A percentile compares a stretch with the other conserved stretches of the same genome.
Evolutionary conservation across 352 stramenopile species (phyloP).

Genomic region (Globisporangium acanthophoron): DNA sequence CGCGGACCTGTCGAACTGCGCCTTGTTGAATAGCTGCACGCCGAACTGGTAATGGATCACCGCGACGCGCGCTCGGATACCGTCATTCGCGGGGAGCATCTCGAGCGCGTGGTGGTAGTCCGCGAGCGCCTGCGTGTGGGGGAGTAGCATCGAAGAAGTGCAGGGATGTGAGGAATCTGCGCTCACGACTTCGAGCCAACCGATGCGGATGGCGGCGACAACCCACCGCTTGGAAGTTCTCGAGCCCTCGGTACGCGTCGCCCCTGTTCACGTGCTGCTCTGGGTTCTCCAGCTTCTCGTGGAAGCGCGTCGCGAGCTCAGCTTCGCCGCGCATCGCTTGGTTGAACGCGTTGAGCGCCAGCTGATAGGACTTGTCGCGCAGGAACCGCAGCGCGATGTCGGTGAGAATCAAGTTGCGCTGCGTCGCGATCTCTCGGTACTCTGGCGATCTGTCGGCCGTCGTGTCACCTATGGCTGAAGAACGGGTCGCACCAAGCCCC

Average conservation of each 20-base stretch:
- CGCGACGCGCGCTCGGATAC: slow-evolving; percentile 52
- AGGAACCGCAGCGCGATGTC: slow-evolving; percentile 62
- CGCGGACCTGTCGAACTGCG: slow-evolving; percentile 66
- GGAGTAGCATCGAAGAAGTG: not conserved
- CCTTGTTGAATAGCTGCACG: slow-evolving; percentile 71
- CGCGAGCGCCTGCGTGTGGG: slow-evolving; percentile 39
- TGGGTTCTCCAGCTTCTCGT: slow-evolving; percentile 36
- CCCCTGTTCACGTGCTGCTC: slow-evolving; percentile 64
- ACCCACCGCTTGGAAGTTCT: slow-evolving; percentile 65
- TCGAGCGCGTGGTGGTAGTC: slow-evolving; percentile 77
- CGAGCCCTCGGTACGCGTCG: slow-evolving; percentile 66
- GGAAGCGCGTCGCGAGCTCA: slow-evolving; percentile 40
- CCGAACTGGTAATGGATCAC: slow-evolving; percentile 83
- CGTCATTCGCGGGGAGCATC: slow-evolving; percentile 38
- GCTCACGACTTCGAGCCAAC: not conserved
- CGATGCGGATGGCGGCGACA: not conserved
- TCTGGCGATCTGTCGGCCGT: slow-evolving; percentile 35
- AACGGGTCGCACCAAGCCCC: too few species aligned
- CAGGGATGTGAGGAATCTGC: not conserved
- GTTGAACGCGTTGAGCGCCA: slow-evolving; percentile 78
- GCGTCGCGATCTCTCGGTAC: slow-evolving; percentile 57
- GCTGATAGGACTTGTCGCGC: slow-evolving; percentile 47
- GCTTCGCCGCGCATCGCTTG: slow-evolving; percentile 59
- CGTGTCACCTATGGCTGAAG: too few species aligned
- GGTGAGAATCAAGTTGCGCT: slow-evolving; percentile 73